Evolutionary conservation across 169 alveolate species (phyloP).

Genomic region (Neospora caninum): DNA sequence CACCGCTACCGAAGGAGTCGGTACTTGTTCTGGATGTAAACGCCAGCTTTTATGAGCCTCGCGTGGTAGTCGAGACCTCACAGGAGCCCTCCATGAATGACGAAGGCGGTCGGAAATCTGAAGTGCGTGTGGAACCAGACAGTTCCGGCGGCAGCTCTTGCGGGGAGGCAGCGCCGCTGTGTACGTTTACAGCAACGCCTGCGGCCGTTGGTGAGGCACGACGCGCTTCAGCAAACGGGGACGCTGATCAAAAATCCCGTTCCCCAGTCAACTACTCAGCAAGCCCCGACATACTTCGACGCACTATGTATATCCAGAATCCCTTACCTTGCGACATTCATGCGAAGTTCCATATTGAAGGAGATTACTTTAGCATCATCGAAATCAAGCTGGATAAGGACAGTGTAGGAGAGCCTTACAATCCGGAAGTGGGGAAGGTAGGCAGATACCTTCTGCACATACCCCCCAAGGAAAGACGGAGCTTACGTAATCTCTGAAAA

Average conservation of each 20-base stretch:
- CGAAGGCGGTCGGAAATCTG: neutral
- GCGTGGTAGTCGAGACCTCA: neutral
- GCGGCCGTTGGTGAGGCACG: neutral
- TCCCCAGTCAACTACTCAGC: neutral
- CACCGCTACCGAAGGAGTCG: neutral
- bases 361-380: neutral
- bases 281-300: neutral
- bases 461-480: neutral
- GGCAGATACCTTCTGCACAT: neutral
- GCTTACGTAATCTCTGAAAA: neutral
- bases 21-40: slow-evolving; percentile 6
- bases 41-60: neutral
- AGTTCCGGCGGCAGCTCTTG: neutral
- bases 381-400: neutral
- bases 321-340: slow-evolving; percentile 32
- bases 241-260: neutral
- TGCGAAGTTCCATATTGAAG: neutral
- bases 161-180: neutral
- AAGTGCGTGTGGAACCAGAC: neutral
- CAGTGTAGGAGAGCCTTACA: neutral
- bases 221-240: neutral
- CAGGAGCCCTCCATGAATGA: neutral
- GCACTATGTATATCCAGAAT: neutral
- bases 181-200: neutral
- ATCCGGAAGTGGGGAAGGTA: neutral